Conservation (phyloP, 1,284 basidiomycete genomes). For the Cystodermella granulosa region DNA sequence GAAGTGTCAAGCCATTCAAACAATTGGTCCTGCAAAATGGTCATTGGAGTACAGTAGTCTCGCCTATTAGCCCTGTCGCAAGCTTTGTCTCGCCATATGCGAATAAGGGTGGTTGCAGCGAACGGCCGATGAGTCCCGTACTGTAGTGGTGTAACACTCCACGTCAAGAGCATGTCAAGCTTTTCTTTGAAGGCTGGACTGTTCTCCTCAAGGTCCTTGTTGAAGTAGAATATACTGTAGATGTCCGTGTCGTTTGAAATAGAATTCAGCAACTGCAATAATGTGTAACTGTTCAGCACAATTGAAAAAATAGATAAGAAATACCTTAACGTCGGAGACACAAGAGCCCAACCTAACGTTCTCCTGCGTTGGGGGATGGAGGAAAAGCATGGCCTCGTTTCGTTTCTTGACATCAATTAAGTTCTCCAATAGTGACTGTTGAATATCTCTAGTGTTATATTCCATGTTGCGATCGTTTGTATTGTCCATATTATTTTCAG, state of each 20-base stretch:
- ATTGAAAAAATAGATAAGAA: too few relatives aligned
- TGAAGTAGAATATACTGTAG: constrained; percentile 59
- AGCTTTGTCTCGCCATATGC: constrained; percentile 62
- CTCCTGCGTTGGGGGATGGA: constrained; percentile 56
- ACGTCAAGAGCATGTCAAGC: constrained; percentile 76
- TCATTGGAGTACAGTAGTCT: constrained; percentile 51
- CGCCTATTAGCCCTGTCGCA: constrained; percentile 58
- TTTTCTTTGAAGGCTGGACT: constrained; percentile 58
- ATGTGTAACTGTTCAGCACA: too few relatives aligned
- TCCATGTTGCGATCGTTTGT: constrained; percentile 36
- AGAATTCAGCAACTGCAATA: constrained; percentile 77
- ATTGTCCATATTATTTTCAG: constrained; percentile 34
- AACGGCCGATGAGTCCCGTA: constrained; percentile 83
- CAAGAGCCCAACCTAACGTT: constrained; percentile 57
- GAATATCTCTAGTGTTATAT: constrained; percentile 42
- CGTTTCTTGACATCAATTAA: constrained; percentile 58
- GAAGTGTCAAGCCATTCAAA: constrained; percentile 83
- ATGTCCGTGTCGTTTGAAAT: constrained; percentile 71
- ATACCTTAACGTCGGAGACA: constrained; percentile 71
- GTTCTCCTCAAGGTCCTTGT: constrained; percentile 41
- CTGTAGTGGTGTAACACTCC: constrained; percentile 80
- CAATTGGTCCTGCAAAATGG: constrained; percentile 63
- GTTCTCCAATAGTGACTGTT: constrained; percentile 45
- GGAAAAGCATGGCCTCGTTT: constrained; percentile 75
- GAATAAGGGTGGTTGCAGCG: constrained; percentile 72